Conservation (phyloP, 371 early-diverging fungal genomes). For the Smittium mucronatum region DNA sequence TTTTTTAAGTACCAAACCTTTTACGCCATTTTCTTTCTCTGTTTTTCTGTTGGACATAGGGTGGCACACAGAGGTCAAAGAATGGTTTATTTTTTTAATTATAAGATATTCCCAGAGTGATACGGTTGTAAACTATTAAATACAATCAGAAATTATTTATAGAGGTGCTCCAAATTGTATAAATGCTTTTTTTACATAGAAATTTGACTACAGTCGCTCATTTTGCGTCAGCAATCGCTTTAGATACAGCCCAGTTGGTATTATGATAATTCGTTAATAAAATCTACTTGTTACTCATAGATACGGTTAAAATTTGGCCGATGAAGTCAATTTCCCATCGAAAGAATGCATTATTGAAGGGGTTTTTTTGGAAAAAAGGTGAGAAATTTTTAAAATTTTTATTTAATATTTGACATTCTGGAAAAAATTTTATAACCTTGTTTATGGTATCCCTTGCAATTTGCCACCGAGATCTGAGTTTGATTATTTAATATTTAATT, state of each 20-base stretch:
- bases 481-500: no score
- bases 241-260: not conserved
- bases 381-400: not conserved
- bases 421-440: not conserved
- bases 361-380: not conserved
- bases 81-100: not conserved
- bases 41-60: not conserved
- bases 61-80: not conserved
- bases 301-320: not conserved
- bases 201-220: not conserved
- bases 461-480: no score
- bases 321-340: not conserved
- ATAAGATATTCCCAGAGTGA: not conserved
- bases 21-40: not conserved
- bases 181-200: not conserved
- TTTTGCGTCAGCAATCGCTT: not conserved
- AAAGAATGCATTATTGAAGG: not conserved
- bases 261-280: not conserved
- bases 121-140: not conserved
- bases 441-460: no score
- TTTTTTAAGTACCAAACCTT: not conserved
- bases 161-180: not conserved
- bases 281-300: not conserved
- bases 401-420: not conserved
- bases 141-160: not conserved